Conservation (phyloP, 805 yeast species). For the Monosporozyma siamensis region DNA sequence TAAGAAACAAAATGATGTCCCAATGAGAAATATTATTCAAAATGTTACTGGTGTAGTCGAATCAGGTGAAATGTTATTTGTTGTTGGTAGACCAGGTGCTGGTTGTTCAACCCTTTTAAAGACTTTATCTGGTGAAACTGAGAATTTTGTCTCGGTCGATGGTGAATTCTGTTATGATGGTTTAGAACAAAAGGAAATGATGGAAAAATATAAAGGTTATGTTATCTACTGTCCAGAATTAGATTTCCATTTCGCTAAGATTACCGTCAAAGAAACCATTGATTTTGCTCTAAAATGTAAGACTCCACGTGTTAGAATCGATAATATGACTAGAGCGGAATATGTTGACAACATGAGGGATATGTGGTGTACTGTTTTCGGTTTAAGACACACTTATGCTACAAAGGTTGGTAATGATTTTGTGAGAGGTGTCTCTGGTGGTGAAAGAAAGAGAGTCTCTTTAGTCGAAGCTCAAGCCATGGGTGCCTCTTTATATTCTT, state of each 20-base stretch:
- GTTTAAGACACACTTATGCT: conserved; percentile 48
- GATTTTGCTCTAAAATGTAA: conserved; percentile 41
- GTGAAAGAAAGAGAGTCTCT: conserved; percentile 64
- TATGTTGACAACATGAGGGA: conserved; percentile 34
- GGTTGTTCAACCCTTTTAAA: conserved; percentile 53
- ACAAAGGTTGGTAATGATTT: conserved; percentile 62
- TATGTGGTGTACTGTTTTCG: conserved; percentile 39
- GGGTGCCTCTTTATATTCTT: conserved; percentile 46
- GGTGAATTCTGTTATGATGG: conserved; percentile 44
- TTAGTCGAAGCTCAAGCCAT: conserved; percentile 54
- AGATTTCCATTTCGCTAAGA: conserved; percentile 43
- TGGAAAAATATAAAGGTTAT: conserved; percentile 37
- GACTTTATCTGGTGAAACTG: conserved; percentile 38
- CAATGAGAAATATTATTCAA: conserved; percentile 33
- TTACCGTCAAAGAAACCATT: conserved; percentile 43
- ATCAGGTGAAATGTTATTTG: conserved; percentile 46
- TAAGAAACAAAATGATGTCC: conserved; percentile 29
- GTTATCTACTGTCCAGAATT: conserved; percentile 45
- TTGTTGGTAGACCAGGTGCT: conserved; percentile 52
- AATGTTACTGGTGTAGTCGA: conserved; percentile 36
- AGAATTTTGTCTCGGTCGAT: conserved; percentile 29
- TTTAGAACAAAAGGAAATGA: conserved; percentile 38
- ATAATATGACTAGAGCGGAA: conserved; percentile 32
- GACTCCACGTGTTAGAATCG: conserved; percentile 39
- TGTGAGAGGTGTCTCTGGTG: conserved; percentile 64